Evolutionary conservation across 1,284 basidiomycete species (phyloP).

Genomic region (Pascua sp.): DNA sequence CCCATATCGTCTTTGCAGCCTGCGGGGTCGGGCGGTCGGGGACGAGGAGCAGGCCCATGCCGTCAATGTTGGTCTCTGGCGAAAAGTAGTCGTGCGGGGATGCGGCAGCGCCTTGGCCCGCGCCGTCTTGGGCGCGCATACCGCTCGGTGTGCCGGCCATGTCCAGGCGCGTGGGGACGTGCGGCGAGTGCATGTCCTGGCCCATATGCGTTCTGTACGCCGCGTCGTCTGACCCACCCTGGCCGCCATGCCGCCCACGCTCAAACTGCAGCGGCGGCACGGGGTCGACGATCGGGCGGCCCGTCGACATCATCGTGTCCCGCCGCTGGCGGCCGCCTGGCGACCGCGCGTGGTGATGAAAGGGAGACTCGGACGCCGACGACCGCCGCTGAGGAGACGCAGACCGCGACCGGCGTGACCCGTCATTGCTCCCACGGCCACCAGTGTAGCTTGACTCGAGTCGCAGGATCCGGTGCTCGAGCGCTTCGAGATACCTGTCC

Average conservation of each 20-base stretch:
- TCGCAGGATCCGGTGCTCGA: slow-evolving; percentile 7
- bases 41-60: slow-evolving; percentile 14
- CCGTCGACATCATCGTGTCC: background rate
- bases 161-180: background rate
- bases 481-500: slow-evolving; percentile 8
- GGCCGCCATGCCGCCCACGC: background rate
- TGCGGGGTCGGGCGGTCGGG: slow-evolving; percentile 1
- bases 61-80: slow-evolving; percentile 5
- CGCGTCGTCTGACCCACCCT: background rate
- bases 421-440: background rate
- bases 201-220: background rate
- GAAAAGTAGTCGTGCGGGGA: background rate
- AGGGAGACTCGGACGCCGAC: background rate
- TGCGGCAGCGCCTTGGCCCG: background rate
- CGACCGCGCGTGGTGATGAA: background rate
- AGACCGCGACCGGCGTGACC: background rate
- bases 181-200: background rate
- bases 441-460: background rate
- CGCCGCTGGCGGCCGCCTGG: background rate
- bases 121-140: too few relatives aligned
- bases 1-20: background rate
- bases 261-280: too few relatives aligned
- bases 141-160: too few relatives aligned
- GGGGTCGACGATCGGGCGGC: too few relatives aligned
- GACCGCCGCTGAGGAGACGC: background rate